Conservation (phyloP, 1,139 yeast genomes). For the Saccharomyces uvarum region DNA sequence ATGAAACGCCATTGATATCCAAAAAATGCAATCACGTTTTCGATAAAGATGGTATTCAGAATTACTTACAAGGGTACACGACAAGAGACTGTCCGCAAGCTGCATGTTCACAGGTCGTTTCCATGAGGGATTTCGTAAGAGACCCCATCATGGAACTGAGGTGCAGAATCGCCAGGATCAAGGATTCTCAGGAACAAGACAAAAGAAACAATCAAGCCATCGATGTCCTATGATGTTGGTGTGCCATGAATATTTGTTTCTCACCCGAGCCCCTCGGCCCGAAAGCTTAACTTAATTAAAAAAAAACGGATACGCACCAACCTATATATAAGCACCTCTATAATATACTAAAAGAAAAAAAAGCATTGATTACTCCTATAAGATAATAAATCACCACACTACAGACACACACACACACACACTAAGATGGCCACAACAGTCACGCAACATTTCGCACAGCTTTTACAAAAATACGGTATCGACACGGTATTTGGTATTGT, state of each 20-base stretch:
- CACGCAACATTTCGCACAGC: slow-evolving; percentile 40
- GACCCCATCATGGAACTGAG: slow-evolving; percentile 28
- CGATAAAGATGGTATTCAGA: slow-evolving; percentile 41
- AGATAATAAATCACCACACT: background rate
- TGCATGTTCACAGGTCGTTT: slow-evolving; percentile 25
- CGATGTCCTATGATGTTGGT: background rate
- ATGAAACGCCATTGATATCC: slow-evolving; percentile 47
- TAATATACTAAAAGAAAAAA: background rate
- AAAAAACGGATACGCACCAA: background rate
- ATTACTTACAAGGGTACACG: slow-evolving; percentile 15
- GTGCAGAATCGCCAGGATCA: slow-evolving; percentile 17
- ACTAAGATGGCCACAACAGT: background rate
- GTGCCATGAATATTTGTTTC: background rate
- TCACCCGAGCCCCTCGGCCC: background rate
- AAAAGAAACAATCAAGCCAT: slow-evolving; percentile 3
- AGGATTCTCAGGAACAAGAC: slow-evolving; percentile 1
- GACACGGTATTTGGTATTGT: slow-evolving; percentile 56
- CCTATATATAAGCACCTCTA: background rate
- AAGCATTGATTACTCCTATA: background rate
- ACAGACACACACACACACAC: background rate
- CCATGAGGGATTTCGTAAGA: slow-evolving; percentile 19
- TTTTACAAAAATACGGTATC: slow-evolving; percentile 43
- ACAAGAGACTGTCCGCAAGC: slow-evolving; percentile 28
- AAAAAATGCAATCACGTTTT: slow-evolving; percentile 52
- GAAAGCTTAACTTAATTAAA: background rate